Evolutionary conservation across 345 rosid species (phyloP), one percentile per base, ranked within the genome.

Genomic region (Clarkia xantiana): DNA sequence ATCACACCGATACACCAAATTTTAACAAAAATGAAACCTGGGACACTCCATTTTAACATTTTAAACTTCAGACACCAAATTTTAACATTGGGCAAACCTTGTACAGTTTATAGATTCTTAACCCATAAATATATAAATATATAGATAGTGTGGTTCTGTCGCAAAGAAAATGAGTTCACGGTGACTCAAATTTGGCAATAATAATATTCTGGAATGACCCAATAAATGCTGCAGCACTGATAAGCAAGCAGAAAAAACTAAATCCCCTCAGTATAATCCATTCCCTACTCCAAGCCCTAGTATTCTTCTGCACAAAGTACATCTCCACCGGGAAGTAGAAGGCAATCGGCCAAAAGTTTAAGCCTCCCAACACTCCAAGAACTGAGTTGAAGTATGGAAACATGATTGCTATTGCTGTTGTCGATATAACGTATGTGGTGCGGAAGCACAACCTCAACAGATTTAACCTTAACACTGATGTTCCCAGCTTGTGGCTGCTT

Each of bases 301-400:
- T 14, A 23, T 46, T 34, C 44, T 45, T 57, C 36, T 57, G 34
- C 46, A 12, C 44, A 16, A 46, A 19, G 61, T 57, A 43, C 61
- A 57, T 57, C 40, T 49, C 54, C 34, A 57, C 20, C 0, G 61
- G 61, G 53, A 39, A 48, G 22, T 57, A 57, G 18, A 42, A 46
- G n/a, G 41, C 42, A 13, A 49, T 18, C 8, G 61, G 61, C 61
- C 61, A 57, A 42, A 49, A 57, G 20, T 22, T 23, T 13, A 57
- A 14, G 14, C 47, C 19, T 46, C 61, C 61, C 16, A 57, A n/a
- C 40, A 57, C 29, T 23, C 61, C 61, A 14, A 57, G 18, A 14
- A 58, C 41, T 0, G 54, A 49, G 29, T 49, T 58, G 62, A 58
- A 58, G 55, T 49, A 58, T 12, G 62, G 62, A 47, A 58, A 46